These are phyloP conservation scores for Cladosporium oxysporum DNA, from an alignment of 2,329 filamentous ascomycete genomes.

Conservation along the genomic window DNA sequence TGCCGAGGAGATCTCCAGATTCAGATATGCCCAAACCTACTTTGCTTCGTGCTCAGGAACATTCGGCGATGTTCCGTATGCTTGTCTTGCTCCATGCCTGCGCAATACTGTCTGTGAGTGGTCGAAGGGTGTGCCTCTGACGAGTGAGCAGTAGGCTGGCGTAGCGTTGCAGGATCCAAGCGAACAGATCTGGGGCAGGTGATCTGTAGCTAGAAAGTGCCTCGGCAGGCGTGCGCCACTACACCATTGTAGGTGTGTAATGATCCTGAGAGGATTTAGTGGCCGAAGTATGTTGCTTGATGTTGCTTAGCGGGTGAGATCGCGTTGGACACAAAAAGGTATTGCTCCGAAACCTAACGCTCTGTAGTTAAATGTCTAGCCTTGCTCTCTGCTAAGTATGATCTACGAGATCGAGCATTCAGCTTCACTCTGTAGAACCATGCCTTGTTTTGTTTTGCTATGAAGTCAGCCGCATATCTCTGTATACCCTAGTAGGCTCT, in stretches of 20 bases:
- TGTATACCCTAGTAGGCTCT: not conserved
- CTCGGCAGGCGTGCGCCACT: slow-evolving; percentile 6
- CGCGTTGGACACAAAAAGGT: not conserved
- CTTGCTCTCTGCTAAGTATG: not conserved
- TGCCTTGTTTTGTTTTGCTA: not conserved
- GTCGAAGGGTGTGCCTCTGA: not conserved
- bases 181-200: not conserved
- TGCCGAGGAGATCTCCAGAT: not conserved
- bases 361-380: not conserved
- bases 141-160: not conserved
- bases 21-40: not conserved
- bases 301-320: not conserved
- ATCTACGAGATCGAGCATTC: not conserved
- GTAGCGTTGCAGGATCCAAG: not conserved
- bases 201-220: not conserved
- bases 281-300: not conserved
- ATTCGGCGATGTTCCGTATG: not conserved
- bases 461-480: not conserved
- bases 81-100: not conserved
- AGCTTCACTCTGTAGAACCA: not conserved
- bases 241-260: not conserved
- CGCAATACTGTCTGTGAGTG: not conserved
- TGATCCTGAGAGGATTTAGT: slow-evolving; percentile 2
- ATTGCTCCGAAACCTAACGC: not conserved
- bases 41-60: not conserved